phyloP scores from a whole-genome alignment of 352 stramenopile genomes.

The Phytophthora pistaciae region DNA sequence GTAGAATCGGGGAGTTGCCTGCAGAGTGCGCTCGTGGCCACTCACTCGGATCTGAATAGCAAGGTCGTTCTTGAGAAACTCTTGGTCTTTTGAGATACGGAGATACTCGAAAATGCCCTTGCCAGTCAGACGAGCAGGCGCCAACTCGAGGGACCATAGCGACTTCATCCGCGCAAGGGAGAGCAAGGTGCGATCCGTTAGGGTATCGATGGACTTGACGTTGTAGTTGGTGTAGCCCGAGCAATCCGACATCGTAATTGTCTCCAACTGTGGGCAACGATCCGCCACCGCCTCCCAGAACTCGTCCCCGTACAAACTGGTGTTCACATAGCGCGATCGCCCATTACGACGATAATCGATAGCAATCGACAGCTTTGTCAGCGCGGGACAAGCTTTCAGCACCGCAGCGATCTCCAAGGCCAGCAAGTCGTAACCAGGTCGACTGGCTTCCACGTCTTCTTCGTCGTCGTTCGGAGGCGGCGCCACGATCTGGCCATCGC shows the following conservation, averaged over 20 bases:
- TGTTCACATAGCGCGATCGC: neutral
- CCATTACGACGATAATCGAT: neutral
- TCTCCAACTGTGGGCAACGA: slow-evolving; percentile 8
- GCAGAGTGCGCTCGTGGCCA: neutral
- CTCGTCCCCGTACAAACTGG: slow-evolving; percentile 13
- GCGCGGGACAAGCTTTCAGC: neutral
- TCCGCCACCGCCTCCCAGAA: slow-evolving; percentile 10
- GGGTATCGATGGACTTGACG: slow-evolving; percentile 22
- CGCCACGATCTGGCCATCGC: neutral
- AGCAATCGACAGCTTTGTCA: neutral
- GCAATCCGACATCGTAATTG: slow-evolving; percentile 22
- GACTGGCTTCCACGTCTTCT: neutral
- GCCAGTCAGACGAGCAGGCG: neutral
- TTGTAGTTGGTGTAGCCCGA: slow-evolving; percentile 12
- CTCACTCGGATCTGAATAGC: neutral
- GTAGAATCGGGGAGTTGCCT: neutral
- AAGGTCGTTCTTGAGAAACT: neutral
- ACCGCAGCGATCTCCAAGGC: slow-evolving; percentile 7
- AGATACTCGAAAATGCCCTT: slow-evolving; percentile 12
- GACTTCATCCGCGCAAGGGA: neutral
- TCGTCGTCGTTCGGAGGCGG: neutral
- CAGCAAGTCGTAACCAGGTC: slow-evolving; percentile 7
- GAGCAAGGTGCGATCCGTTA: neutral
- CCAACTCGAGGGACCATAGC: neutral
- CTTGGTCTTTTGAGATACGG: neutral